These are phyloP conservation scores for Excoecaria cochinchinensis DNA, from an alignment of 345 rosid species.

Conservation along the genomic window DNA sequence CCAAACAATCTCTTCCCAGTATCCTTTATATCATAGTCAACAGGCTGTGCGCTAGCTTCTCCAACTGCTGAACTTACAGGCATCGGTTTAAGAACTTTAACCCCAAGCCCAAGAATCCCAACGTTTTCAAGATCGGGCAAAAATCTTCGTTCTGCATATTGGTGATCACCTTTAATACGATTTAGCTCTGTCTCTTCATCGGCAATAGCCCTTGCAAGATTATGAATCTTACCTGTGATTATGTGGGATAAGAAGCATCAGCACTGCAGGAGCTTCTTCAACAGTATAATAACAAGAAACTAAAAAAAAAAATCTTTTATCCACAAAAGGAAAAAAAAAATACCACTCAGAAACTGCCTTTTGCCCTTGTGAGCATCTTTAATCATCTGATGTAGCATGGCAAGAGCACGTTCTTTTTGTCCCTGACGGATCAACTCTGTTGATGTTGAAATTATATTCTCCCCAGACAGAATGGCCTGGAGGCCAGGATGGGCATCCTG, in stretches of 20 bases:
- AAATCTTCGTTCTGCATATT: constrained; percentile 39
- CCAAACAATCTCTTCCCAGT: constrained; percentile 78
- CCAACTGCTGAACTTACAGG: constrained; percentile 43
- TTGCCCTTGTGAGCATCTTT: constrained; percentile 97
- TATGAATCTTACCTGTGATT: constrained; percentile 86
- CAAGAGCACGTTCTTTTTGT: constrained; percentile 88
- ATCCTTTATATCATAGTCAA: constrained; percentile 62
- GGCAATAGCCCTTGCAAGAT: constrained; percentile 89
- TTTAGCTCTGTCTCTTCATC: constrained; percentile 78
- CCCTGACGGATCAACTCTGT: constrained; percentile 75
- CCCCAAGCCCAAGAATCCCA: constrained; percentile 90
- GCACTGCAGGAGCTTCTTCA: constrained; percentile 11
- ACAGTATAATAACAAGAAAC: constrained; percentile 20
- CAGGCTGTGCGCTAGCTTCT: constrained; percentile 46
- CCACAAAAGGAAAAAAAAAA: constrained; percentile 19
- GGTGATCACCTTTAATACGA: constrained; percentile 47
- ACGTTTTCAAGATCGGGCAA: constrained; percentile 49
- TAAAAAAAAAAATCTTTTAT: not conserved
- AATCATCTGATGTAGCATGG: constrained; percentile 89
- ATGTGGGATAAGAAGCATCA: constrained; percentile 29
- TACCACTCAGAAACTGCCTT: constrained; percentile 97
- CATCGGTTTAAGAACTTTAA: constrained; percentile 54
- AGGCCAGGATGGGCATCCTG: constrained; percentile 73
- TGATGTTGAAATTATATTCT: constrained; percentile 48
- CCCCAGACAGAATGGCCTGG: constrained; percentile 68